A percentile compares a stretch with the other conserved stretches of the same genome.
Conservation (phyloP, 768 basidiomycete genomes). For the Gautieria morchelliformis region DNA sequence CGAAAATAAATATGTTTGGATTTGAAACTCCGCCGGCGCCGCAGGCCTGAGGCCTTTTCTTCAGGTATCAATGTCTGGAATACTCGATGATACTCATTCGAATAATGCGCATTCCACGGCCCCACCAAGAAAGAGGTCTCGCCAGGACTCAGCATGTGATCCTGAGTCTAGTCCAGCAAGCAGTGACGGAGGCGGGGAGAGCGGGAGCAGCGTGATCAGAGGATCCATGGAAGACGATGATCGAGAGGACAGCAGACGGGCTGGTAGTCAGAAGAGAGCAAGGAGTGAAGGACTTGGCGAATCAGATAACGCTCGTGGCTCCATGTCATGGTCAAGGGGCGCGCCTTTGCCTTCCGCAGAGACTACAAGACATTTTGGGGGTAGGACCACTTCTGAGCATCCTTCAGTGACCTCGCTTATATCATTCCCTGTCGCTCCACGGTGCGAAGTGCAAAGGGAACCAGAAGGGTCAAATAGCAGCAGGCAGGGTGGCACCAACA, state of each 20-base stretch:
- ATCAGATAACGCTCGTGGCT: background rate
- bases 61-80: background rate
- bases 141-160: constrained; percentile 2
- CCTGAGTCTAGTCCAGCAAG: background rate
- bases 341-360: background rate
- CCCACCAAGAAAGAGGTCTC: constrained; percentile 3
- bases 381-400: background rate
- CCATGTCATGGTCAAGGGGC: background rate
- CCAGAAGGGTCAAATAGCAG: background rate
- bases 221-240: background rate
- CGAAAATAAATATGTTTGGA: background rate
- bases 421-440: background rate
- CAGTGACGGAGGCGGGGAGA: background rate
- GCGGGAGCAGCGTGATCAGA: background rate
- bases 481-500: background rate
- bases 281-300: constrained; percentile 4
- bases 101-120: background rate
- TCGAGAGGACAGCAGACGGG: background rate
- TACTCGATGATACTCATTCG: background rate
- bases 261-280: constrained; percentile 6
- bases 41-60: background rate
- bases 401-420: background rate
- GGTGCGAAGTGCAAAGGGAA: background rate
- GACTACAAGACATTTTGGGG: background rate
- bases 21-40: background rate